Percentiles rank a stretch among this genome's conserved stretches.
Evolutionary conservation across 2,329 filamentous ascomycete species (phyloP).

Genomic region (Bipolaris oryzae): DNA sequence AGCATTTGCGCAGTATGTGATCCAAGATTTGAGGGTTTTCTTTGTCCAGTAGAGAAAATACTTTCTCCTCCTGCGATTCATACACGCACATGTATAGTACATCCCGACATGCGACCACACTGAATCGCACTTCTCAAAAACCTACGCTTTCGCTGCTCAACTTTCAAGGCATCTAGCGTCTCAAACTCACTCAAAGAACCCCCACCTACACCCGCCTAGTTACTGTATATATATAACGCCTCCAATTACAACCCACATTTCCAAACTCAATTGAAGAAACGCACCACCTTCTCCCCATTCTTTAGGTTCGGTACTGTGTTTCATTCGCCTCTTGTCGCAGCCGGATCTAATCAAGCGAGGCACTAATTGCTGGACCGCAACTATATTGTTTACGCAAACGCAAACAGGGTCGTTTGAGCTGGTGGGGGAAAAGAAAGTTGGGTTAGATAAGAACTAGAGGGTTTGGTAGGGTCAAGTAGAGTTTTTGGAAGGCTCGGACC

Average conservation of each 20-base stretch:
- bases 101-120: no score
- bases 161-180: constrained; percentile 29
- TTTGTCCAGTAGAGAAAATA: no score
- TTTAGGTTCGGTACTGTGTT: not conserved
- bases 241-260: constrained; percentile 19
- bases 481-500: no score
- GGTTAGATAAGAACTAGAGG: no score
- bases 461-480: no score
- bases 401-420: constrained; percentile 37
- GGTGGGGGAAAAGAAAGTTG: no score
- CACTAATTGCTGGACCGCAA: constrained; percentile 40
- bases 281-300: constrained; percentile 9
- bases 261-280: no score
- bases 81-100: constrained; percentile 13
- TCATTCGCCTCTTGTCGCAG: not conserved
- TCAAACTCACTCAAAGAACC: no score
- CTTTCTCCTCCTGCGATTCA: not conserved
- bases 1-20: no score
- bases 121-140: constrained; percentile 17
- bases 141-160: constrained; percentile 35
- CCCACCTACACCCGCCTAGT: no score
- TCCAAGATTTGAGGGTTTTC: no score
- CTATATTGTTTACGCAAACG: constrained; percentile 36
- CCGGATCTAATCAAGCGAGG: not conserved
- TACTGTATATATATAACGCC: constrained; percentile 30